phyloP scores from a whole-genome alignment of 2,329 filamentous ascomycete genomes.

The Neophaeococcomyces mojaviensis region DNA sequence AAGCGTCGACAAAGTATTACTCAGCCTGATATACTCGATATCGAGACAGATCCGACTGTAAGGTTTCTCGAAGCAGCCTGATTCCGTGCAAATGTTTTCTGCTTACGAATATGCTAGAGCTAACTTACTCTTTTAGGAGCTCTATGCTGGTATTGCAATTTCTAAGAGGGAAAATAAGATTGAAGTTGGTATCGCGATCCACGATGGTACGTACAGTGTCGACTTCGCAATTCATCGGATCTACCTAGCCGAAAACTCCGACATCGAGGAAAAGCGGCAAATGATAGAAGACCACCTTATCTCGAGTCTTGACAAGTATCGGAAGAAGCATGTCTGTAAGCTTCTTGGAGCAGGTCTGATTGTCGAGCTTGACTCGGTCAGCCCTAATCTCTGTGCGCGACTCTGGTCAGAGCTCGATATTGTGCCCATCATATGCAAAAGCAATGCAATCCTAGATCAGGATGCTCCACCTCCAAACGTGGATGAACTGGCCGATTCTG shows the following conservation, averaged over 20 bases:
- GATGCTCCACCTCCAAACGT: slow-evolving; percentile 48
- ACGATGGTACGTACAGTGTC: slow-evolving; percentile 22
- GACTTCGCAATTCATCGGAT: slow-evolving; percentile 20
- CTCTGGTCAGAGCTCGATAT: slow-evolving; percentile 73
- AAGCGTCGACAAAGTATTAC: slow-evolving; percentile 13
- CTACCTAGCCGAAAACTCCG: slow-evolving; percentile 13
- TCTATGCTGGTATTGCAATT: slow-evolving; percentile 19
- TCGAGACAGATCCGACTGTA: slow-evolving; percentile 17
- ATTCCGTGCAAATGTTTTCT: not conserved
- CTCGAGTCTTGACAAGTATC: slow-evolving; percentile 10
- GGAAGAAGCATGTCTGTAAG: slow-evolving; percentile 44
- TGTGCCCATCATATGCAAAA: slow-evolving; percentile 58
- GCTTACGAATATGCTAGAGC: not conserved
- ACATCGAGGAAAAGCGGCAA: slow-evolving; percentile 5
- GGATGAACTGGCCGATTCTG: slow-evolving; percentile 74
- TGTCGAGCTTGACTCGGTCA: slow-evolving; percentile 49
- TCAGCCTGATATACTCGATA: slow-evolving; percentile 13
- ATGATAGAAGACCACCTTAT: slow-evolving; percentile 17
- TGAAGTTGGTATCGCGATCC: slow-evolving; percentile 18
- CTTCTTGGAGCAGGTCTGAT: slow-evolving; percentile 68
- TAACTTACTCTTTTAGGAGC: too few species aligned
- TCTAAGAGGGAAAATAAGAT: slow-evolving; percentile 12
- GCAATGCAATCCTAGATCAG: slow-evolving; percentile 17
- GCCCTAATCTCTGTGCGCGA: slow-evolving; percentile 59
- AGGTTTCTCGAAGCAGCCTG: not conserved